A percentile compares a stretch with the other conserved stretches of the same genome.
Conservation (phyloP, 2,329 filamentous ascomycete genomes). For the Fusarium musae region DNA sequence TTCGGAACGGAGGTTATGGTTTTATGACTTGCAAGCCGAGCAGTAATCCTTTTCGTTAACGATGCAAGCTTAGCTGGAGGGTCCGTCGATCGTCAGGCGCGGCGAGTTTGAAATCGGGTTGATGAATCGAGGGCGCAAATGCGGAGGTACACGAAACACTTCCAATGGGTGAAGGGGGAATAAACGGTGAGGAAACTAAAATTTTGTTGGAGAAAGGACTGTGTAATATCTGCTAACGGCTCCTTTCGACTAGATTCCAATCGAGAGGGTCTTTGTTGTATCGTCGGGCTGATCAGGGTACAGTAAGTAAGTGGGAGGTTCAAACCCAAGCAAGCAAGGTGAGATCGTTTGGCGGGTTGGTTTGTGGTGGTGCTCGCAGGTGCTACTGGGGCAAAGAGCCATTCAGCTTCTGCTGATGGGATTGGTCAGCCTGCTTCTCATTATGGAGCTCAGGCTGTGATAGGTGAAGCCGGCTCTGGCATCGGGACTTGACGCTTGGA, state of each 20-base stretch:
- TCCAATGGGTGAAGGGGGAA: slow-evolving; percentile 3
- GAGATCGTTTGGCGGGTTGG: slow-evolving; percentile 34
- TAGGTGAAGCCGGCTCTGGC: slow-evolving; percentile 33
- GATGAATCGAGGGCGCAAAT: slow-evolving; percentile 38
- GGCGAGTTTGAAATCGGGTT: slow-evolving; percentile 18
- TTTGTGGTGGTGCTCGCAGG: slow-evolving; percentile 38
- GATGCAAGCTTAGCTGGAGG: slow-evolving; percentile 2
- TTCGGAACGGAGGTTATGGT: neutral
- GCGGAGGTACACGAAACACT: slow-evolving; percentile 25
- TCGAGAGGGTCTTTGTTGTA: neutral
- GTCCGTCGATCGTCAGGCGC: slow-evolving; percentile 23
- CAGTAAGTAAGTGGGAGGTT: slow-evolving; percentile 17
- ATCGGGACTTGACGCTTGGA: slow-evolving; percentile 36
- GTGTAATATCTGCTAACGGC: neutral
- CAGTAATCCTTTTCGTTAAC: neutral
- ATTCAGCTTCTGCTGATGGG: slow-evolving; percentile 21
- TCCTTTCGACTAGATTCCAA: neutral
- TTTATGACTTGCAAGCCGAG: neutral
- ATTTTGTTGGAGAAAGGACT: neutral
- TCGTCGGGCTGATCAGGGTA: slow-evolving; percentile 12
- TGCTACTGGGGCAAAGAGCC: slow-evolving; percentile 36
- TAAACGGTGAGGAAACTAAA: neutral
- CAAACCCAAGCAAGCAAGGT: slow-evolving; percentile 31
- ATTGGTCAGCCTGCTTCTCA: slow-evolving; percentile 31
- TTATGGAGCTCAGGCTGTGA: slow-evolving; percentile 31